These are phyloP conservation scores for Geotrichum klebahnii DNA, from an alignment of 1,139 yeast species.

Conservation along the genomic window DNA sequence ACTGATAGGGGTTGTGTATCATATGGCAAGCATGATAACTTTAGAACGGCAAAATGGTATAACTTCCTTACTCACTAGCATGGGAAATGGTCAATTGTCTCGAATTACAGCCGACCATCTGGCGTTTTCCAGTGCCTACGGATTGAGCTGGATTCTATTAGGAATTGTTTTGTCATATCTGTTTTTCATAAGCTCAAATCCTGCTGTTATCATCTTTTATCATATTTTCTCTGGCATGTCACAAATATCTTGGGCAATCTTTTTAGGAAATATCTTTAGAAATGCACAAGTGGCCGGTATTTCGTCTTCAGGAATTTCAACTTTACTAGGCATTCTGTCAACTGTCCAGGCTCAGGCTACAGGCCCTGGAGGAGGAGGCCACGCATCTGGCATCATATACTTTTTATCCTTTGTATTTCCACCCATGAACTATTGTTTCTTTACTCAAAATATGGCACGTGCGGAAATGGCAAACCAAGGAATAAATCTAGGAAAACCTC, in stretches of 20 bases:
- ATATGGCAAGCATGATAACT: constrained; percentile 38
- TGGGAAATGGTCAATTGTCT: constrained; percentile 35
- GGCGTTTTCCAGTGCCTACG: constrained; percentile 35
- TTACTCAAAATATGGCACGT: constrained; percentile 33
- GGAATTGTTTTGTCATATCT: constrained; percentile 31
- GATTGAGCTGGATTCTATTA: constrained; percentile 37
- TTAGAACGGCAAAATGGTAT: constrained; percentile 38
- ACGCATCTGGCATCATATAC: constrained; percentile 32
- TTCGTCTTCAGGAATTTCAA: constrained; percentile 36
- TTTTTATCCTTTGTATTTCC: constrained; percentile 38
- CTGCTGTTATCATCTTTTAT: constrained; percentile 35
- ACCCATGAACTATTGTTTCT: constrained; percentile 39
- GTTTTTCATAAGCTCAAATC: constrained; percentile 32
- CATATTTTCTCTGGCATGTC: constrained; percentile 38
- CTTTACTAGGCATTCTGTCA: constrained; percentile 36
- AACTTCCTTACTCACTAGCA: constrained; percentile 34
- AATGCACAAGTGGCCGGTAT: constrained; percentile 39
- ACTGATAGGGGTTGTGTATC: constrained; percentile 40
- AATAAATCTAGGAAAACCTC: constrained; percentile 30
- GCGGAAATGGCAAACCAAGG: constrained; percentile 30
- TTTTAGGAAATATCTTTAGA: constrained; percentile 37
- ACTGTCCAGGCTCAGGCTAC: constrained; percentile 34
- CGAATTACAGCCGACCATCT: constrained; percentile 33
- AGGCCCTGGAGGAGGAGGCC: constrained; percentile 29
- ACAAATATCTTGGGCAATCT: constrained; percentile 36